Evolutionary conservation across 2,329 filamentous ascomycete genomes (phyloP).

Genomic region (Hypoxylon sp.): DNA sequence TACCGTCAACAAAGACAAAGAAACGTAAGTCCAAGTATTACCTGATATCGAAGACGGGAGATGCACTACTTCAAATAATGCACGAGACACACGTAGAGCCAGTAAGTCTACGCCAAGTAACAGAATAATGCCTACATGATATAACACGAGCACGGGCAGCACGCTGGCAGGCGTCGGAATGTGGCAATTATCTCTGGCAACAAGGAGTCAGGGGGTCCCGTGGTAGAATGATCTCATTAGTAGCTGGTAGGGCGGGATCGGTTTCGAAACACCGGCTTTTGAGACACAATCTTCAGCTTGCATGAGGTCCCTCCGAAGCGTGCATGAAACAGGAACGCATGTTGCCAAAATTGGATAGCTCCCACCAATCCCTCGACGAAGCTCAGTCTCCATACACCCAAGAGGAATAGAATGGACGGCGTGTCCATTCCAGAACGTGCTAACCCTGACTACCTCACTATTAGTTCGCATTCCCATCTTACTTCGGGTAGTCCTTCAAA

Average conservation of each 20-base stretch:
- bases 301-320: constrained; percentile 28
- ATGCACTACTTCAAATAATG: constrained; percentile 24
- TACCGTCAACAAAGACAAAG: constrained; percentile 45
- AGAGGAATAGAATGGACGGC: constrained; percentile 22
- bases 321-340: constrained; percentile 38
- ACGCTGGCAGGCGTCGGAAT: constrained; percentile 36
- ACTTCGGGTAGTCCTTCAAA: constrained; percentile 82
- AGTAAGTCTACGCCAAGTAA: constrained; percentile 26
- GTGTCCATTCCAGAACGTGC: constrained; percentile 30
- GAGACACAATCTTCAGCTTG: constrained; percentile 42
- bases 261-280: constrained; percentile 40
- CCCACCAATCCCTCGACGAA: constrained; percentile 28
- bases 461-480: constrained; percentile 40
- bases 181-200: constrained; percentile 32
- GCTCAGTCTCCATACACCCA: not conserved
- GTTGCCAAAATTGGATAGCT: constrained; percentile 30
- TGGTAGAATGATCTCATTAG: constrained; percentile 32
- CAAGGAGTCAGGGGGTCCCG: constrained; percentile 25
- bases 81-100: constrained; percentile 23
- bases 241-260: constrained; percentile 30
- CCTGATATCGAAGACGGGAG: constrained; percentile 25
- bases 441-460: constrained; percentile 12
- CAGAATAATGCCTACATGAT: constrained; percentile 11
- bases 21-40: constrained; percentile 23
- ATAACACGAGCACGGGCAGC: constrained; percentile 29